Evolutionary conservation across 768 basidiomycete species (phyloP).

Genomic region (Lyophyllum decastes): DNA sequence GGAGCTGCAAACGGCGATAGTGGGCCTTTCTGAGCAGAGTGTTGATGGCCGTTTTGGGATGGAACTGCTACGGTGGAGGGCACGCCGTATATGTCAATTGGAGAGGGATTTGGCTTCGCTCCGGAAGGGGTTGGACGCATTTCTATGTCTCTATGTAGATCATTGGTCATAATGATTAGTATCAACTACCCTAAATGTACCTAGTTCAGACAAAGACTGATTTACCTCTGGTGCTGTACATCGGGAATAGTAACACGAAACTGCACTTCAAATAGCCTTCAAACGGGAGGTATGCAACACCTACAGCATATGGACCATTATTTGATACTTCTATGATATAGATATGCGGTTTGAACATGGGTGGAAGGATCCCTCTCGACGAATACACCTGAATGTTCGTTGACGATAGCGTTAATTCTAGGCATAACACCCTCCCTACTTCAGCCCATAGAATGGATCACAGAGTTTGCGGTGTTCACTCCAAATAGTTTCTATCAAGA

Average conservation of each 20-base stretch:
- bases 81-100: not conserved
- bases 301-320: not conserved
- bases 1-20: not conserved
- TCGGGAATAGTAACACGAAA: too few species aligned
- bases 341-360: not conserved
- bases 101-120: slow-evolving; percentile 2
- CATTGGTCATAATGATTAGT: not conserved
- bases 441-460: not conserved
- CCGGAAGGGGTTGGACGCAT: not conserved
- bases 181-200: too few species aligned
- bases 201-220: not conserved
- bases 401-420: not conserved
- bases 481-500: not conserved
- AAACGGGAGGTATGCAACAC: not conserved
- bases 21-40: too few species aligned
- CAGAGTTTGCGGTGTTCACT: not conserved
- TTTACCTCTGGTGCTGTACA: too few species aligned
- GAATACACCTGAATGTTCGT: not conserved
- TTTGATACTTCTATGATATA: not conserved
- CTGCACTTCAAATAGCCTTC: too few species aligned
- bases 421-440: not conserved
- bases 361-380: not conserved
- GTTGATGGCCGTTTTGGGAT: not conserved
- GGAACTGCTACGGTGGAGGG: not conserved
- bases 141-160: not conserved